Percentiles rank a stretch among this genome's conserved stretches.
Evolutionary conservation across 2,329 filamentous ascomycete species (phyloP).

Genomic region (Pseudogymnoascus sp.): DNA sequence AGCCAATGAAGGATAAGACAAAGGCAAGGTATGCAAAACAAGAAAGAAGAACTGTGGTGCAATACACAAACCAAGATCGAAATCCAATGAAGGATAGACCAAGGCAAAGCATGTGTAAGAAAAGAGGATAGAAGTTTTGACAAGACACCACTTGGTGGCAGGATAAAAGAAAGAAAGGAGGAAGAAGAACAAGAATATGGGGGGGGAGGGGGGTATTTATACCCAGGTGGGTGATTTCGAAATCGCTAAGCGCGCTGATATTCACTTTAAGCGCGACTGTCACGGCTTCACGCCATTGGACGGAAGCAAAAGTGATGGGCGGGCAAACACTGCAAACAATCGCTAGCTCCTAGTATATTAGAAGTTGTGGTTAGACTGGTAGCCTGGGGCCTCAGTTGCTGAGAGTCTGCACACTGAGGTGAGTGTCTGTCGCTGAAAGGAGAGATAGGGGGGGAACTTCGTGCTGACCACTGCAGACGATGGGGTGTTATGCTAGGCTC

Average conservation of each 20-base stretch:
- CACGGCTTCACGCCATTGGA: neutral
- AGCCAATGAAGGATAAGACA: neutral
- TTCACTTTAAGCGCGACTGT: slow-evolving; percentile 1
- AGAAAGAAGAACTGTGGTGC: neutral
- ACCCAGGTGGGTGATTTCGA: neutral
- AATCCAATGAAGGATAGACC: neutral
- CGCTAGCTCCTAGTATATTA: neutral
- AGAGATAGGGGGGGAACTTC: neutral
- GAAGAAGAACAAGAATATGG: neutral
- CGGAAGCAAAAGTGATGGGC: neutral
- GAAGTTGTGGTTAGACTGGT: neutral
- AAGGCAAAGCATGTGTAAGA: neutral
- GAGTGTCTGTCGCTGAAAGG: neutral
- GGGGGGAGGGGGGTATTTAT: neutral
- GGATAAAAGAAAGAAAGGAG: neutral
- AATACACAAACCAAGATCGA: neutral
- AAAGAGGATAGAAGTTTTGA: neutral
- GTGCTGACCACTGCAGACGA: neutral
- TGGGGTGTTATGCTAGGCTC: neutral
- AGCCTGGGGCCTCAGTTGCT: neutral
- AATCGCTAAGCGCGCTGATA: neutral
- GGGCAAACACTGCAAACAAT: slow-evolving; percentile 3
- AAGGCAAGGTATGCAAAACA: neutral
- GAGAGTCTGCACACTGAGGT: neutral
- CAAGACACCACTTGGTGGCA: neutral